Percentiles rank a stretch among this genome's conserved stretches.
These are phyloP conservation scores for Ceratobasidium theobromae DNA, from an alignment of 1,284 basidiomycete genomes.

Conservation along the genomic window DNA sequence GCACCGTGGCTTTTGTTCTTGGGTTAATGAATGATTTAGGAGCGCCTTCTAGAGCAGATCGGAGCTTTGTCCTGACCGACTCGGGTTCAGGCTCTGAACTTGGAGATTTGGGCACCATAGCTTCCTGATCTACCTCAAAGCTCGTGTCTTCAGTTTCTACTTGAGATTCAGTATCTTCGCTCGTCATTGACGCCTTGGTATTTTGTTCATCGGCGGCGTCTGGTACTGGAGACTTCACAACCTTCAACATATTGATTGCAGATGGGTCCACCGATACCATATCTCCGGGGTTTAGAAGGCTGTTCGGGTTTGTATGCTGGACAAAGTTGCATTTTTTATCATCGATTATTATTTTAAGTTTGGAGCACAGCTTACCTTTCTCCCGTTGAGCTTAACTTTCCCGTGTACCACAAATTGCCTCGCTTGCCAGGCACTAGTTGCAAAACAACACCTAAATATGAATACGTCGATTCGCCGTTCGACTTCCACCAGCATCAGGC, in stretches of 20 bases:
- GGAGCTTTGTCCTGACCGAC: constrained; percentile 30
- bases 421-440: constrained; percentile 87
- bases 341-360: not conserved
- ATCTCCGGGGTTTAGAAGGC: constrained; percentile 91
- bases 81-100: constrained; percentile 34
- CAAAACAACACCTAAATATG: constrained; percentile 90
- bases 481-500: constrained; percentile 90
- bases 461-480: constrained; percentile 92
- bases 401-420: constrained; percentile 85
- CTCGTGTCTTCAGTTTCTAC: constrained; percentile 30
- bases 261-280: constrained; percentile 86
- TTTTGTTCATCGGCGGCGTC: constrained; percentile 39
- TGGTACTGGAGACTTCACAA: constrained; percentile 41
- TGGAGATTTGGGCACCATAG: constrained; percentile 34
- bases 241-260: constrained; percentile 73
- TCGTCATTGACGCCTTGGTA: constrained; percentile 40
- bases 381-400: constrained; percentile 86
- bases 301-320: constrained; percentile 83
- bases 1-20: not conserved
- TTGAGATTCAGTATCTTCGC: constrained; percentile 38
- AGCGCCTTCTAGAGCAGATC: not conserved
- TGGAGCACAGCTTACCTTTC: constrained; percentile 55
- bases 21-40: constrained; percentile 21
- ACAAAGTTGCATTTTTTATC: not conserved
- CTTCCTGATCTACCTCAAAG: constrained; percentile 31